These are phyloP conservation scores for Creolimax fragrantissima DNA, from an alignment of 78 protist species.

Conservation along the genomic window DNA sequence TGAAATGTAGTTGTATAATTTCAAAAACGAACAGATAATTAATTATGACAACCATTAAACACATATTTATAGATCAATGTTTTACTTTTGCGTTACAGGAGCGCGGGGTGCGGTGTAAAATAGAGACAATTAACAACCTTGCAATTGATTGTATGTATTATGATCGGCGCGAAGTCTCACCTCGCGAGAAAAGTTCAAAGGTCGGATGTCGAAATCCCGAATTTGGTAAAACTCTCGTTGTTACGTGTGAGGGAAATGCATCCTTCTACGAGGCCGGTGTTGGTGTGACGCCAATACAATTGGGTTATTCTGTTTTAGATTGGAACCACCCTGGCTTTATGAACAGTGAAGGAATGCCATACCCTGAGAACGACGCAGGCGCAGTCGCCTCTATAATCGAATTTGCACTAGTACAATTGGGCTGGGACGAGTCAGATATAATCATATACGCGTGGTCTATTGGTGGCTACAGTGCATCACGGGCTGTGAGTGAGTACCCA, in stretches of 20 bases:
- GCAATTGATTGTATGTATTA: background rate
- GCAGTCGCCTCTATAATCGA: background rate
- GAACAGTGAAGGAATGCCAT: background rate
- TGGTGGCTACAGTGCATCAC: background rate
- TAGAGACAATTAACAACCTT: background rate
- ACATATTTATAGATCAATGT: background rate
- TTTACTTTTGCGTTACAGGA: background rate
- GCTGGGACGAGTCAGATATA: background rate
- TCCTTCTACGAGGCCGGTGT: background rate
- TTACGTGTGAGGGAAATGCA: conserved; percentile 23
- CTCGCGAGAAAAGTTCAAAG: background rate
- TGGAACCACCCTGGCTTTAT: conserved; percentile 16
- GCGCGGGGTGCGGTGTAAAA: background rate
- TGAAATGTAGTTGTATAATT: background rate
- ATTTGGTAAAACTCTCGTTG: background rate
- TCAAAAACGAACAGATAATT: background rate
- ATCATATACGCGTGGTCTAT: conserved; percentile 2
- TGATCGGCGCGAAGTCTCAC: background rate
- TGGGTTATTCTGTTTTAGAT: background rate
- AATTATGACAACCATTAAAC: background rate
- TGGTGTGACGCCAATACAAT: background rate
- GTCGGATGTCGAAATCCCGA: background rate
- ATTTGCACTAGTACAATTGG: background rate
- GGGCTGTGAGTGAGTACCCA: background rate
- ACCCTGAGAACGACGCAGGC: background rate